These are phyloP conservation scores for Schizosaccharomyces versatilis DNA, from an alignment of 1,139 yeast species.

Conservation along the genomic window DNA sequence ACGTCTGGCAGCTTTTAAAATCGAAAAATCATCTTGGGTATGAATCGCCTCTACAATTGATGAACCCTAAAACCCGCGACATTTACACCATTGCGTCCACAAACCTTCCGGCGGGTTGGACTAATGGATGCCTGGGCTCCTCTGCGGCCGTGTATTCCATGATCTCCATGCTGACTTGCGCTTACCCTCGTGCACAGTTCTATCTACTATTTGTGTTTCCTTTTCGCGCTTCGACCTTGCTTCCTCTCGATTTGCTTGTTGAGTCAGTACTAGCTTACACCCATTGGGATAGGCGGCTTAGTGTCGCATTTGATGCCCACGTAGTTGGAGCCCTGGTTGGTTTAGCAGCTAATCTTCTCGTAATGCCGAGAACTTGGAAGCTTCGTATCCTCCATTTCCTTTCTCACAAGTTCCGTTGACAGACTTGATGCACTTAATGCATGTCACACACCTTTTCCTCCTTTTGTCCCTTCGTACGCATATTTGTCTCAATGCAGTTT, in stretches of 20 bases:
- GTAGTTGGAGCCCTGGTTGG: background rate
- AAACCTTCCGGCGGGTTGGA: background rate
- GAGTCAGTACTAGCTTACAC: background rate
- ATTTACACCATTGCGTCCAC: too few species aligned
- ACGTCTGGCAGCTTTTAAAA: too few species aligned
- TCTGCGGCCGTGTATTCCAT: conserved; percentile 1
- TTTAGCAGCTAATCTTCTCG: background rate
- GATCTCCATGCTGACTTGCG: background rate
- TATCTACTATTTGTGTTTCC: background rate
- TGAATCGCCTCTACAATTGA: too few species aligned
- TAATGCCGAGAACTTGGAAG: background rate
- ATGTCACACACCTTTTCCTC: too few species aligned
- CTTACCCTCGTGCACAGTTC: background rate
- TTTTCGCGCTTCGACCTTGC: background rate
- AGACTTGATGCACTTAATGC: too few species aligned
- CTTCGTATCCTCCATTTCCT: too few species aligned
- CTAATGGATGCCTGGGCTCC: background rate
- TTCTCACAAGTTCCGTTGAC: too few species aligned
- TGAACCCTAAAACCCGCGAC: too few species aligned
- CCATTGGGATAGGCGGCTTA: background rate
- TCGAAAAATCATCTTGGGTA: too few species aligned
- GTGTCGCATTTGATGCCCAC: background rate
- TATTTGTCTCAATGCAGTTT: too few species aligned
- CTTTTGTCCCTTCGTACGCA: too few species aligned
- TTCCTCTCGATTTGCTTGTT: background rate